These are phyloP conservation scores for Saccharomyces eubayanus DNA, from an alignment of 805 yeast species.

Conservation along the genomic window DNA sequence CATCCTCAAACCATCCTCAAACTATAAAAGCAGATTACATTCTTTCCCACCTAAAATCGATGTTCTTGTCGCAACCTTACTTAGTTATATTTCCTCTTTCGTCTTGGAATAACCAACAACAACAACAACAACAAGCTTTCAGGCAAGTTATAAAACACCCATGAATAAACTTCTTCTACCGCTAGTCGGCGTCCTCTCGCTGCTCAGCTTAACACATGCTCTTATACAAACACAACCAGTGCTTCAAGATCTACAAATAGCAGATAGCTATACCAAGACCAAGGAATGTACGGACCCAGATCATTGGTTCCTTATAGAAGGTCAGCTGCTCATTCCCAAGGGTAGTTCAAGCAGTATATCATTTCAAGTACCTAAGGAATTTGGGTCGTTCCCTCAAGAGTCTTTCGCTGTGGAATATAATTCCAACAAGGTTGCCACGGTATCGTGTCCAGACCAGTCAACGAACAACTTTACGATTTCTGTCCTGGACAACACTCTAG, in stretches of 20 bases:
- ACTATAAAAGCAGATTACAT: background rate
- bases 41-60: background rate
- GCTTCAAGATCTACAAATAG: conserved; percentile 16
- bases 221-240: conserved; percentile 4
- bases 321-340: conserved; percentile 18
- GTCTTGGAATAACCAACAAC: background rate
- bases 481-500: conserved; percentile 3
- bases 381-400: conserved; percentile 15
- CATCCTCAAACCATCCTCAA: background rate
- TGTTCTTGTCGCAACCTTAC: background rate
- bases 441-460: conserved; percentile 8
- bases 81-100: background rate
- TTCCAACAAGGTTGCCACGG: conserved; percentile 14
- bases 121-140: background rate
- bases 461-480: conserved; percentile 20
- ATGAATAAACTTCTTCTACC: background rate
- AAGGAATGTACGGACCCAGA: conserved; percentile 18
- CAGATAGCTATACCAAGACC: conserved; percentile 20
- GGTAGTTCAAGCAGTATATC: conserved; percentile 14
- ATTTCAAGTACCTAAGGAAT: conserved; percentile 20
- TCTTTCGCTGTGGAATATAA: conserved; percentile 15
- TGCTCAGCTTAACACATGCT: background rate
- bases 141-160: background rate
- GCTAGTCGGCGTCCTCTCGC: background rate
- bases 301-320: conserved; percentile 25